Conservation (phyloP, 2,329 filamentous ascomycete species). For the Ceratocystis alfenasii region DNA sequence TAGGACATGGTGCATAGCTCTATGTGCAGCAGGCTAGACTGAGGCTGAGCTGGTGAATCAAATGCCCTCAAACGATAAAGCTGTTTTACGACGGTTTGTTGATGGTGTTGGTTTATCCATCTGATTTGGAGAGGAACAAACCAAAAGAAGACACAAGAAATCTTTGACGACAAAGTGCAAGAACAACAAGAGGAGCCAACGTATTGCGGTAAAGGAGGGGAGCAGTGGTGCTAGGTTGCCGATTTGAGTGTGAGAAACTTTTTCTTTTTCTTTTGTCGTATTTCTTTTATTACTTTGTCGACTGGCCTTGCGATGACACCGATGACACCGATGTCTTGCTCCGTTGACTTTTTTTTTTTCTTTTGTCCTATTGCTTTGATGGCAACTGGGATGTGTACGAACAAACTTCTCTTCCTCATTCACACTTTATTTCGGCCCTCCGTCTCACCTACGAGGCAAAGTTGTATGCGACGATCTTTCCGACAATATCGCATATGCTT, state of each 20-base stretch:
- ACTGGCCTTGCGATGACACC: neutral
- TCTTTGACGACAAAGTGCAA: conserved; percentile 1
- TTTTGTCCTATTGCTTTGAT: neutral
- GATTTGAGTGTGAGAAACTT: conserved; percentile 1
- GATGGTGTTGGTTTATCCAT: conserved; percentile 4
- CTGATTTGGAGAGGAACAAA: neutral
- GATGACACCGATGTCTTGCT: neutral
- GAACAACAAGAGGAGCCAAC: neutral
- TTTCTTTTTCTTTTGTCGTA: conserved; percentile 5
- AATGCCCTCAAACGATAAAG: neutral
- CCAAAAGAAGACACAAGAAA: neutral
- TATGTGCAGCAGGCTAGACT: neutral
- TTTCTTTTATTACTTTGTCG: neutral
- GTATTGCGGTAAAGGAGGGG: neutral
- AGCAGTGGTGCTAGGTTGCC: no score
- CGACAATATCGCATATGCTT: neutral
- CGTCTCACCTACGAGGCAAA: neutral
- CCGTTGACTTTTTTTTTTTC: neutral
- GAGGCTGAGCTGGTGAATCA: conserved; percentile 9
- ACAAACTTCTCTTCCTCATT: neutral
- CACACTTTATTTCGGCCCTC: neutral
- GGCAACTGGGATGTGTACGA: conserved; percentile 5
- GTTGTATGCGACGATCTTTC: neutral
- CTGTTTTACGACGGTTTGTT: neutral
- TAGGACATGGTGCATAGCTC: neutral